A percentile compares a stretch with the other conserved stretches of the same genome.
These are phyloP conservation scores for Clavariopsis aquatica DNA, from an alignment of 495 filamentous ascomycete genomes.

Conservation along the genomic window DNA sequence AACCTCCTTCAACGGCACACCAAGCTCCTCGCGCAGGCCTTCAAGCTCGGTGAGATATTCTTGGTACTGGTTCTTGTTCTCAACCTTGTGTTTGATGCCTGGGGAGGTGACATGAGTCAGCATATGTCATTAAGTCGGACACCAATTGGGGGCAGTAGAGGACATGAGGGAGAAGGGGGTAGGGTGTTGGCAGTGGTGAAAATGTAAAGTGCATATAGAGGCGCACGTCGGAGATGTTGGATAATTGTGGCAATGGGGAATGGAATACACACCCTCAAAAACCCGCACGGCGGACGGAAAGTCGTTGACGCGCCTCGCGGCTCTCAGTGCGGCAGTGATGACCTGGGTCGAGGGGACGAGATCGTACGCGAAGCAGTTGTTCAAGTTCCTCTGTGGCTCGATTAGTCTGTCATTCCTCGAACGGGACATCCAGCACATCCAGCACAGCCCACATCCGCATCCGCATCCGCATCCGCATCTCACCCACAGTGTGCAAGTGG, in stretches of 20 bases:
- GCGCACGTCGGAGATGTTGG: not conserved
- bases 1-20: constrained; percentile 87
- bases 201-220: too few relatives aligned
- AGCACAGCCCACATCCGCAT: too few relatives aligned
- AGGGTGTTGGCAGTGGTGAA: too few relatives aligned
- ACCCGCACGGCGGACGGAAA: constrained; percentile 96
- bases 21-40: constrained; percentile 87
- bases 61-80: constrained; percentile 96
- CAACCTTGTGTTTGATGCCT: constrained; percentile 99
- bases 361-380: constrained; percentile 99
- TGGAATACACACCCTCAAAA: constrained; percentile 77
- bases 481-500: constrained; percentile 3
- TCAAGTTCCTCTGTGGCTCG: constrained; percentile 81
- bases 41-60: constrained; percentile 95
- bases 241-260: not conserved
- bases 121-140: not conserved
- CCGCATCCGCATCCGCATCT: not conserved
- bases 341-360: constrained; percentile 93
- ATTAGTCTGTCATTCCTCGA: constrained; percentile 18
- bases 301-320: constrained; percentile 95
- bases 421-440: too few relatives aligned
- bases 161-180: too few relatives aligned
- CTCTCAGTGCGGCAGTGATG: constrained; percentile 84
- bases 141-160: not conserved
- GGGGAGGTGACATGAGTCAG: constrained; percentile 33